Percentiles rank a stretch among this genome's conserved stretches.
Evolutionary conservation across 2,329 filamentous ascomycete species (phyloP).

Genomic region (Penicillium sumatraense): DNA sequence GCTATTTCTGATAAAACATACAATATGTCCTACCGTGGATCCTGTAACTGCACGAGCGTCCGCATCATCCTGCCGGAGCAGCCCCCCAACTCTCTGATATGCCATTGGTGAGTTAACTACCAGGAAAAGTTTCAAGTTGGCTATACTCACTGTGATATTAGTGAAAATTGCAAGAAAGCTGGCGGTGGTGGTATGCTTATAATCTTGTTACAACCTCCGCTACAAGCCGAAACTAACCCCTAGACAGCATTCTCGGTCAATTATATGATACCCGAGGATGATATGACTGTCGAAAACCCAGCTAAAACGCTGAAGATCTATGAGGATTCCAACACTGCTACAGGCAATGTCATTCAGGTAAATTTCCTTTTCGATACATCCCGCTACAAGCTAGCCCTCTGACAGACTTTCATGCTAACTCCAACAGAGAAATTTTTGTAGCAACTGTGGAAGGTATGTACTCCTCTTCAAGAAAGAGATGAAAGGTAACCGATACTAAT

Average conservation of each 20-base stretch:
- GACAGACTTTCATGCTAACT: neutral
- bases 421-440: conserved; percentile 28
- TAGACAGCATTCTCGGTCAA: conserved; percentile 29
- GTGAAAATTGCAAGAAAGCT: conserved; percentile 24
- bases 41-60: conserved; percentile 30
- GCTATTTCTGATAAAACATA: neutral
- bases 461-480: neutral
- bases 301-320: conserved; percentile 15
- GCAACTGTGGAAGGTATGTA: conserved; percentile 28
- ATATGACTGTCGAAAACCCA: conserved; percentile 23
- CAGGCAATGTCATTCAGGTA: conserved; percentile 21
- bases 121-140: neutral
- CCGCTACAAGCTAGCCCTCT: too few relatives aligned
- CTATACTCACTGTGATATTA: neutral
- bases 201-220: neutral
- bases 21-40: conserved; percentile 28
- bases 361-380: too few relatives aligned
- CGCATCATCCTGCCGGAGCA: conserved; percentile 24
- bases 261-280: conserved; percentile 23
- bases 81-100: conserved; percentile 20
- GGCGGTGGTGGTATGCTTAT: conserved; percentile 23
- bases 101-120: conserved; percentile 26
- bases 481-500: neutral
- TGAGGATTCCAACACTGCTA: conserved; percentile 21
- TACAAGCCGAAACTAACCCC: neutral